A percentile compares a stretch with the other conserved stretches of the same genome.
Evolutionary conservation across 2,329 filamentous ascomycete genomes (phyloP).

Genomic region (Colletotrichum sp.): DNA sequence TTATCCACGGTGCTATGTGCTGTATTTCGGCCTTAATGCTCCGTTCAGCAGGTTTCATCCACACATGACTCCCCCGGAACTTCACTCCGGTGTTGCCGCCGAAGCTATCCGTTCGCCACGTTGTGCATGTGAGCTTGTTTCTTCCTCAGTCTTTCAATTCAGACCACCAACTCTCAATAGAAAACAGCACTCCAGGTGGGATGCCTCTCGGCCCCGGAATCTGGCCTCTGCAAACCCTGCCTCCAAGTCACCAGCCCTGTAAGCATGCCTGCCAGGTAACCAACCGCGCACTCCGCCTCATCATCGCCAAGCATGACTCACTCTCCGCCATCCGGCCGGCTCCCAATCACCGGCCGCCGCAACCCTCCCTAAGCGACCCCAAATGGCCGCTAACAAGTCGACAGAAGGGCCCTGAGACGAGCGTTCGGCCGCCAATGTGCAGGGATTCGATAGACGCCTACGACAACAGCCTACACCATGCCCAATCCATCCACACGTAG

Average conservation of each 20-base stretch:
- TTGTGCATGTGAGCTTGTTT: neutral
- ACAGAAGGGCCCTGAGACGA: neutral
- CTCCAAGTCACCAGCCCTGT: neutral
- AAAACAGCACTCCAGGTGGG: neutral
- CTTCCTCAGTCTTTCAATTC: neutral
- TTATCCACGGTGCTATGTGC: neutral
- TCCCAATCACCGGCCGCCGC: neutral
- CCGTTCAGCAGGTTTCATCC: neutral
- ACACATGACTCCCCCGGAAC: neutral
- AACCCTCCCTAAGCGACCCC: neutral
- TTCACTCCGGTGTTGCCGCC: neutral
- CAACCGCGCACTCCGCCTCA: constrained; percentile 1
- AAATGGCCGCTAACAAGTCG: neutral
- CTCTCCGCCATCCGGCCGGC: neutral
- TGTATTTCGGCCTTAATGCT: neutral
- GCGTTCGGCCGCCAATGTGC: neutral
- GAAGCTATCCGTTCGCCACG: neutral
- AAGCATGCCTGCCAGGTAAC: constrained; percentile 11
- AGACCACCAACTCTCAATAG: neutral
- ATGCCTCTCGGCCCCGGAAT: neutral
- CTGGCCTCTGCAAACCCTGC: neutral
- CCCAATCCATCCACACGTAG: neutral
- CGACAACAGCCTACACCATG: neutral
- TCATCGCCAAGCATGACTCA: constrained; percentile 17
- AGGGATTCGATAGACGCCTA: neutral